These are phyloP conservation scores for Curvularia verruculosa DNA, from an alignment of 2,329 filamentous ascomycete species.

Conservation along the genomic window DNA sequence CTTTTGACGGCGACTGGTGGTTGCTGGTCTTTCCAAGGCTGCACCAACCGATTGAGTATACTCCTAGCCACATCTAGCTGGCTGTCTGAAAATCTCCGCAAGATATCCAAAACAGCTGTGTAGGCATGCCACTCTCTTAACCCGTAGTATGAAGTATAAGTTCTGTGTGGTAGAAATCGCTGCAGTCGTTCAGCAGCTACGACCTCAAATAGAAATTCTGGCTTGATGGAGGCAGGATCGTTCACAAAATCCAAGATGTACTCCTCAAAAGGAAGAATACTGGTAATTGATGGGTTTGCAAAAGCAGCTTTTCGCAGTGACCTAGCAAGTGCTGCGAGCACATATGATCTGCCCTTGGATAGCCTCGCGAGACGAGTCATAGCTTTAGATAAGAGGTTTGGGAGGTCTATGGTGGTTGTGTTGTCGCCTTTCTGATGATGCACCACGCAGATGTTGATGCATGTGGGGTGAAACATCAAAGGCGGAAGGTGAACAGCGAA, in stretches of 20 bases:
- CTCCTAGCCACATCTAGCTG: conserved; percentile 31
- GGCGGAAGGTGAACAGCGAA: conserved; percentile 47
- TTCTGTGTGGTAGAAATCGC: conserved; percentile 37
- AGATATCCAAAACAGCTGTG: conserved; percentile 54
- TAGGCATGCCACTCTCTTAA: conserved; percentile 52
- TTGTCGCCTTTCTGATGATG: not conserved
- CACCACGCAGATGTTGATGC: conserved; percentile 29
- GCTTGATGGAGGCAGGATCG: conserved; percentile 49
- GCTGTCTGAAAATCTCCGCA: conserved; percentile 47
- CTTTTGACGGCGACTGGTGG: conserved; percentile 52
- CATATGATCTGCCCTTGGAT: conserved; percentile 44
- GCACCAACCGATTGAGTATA: conserved; percentile 46
- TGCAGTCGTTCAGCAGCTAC: conserved; percentile 45
- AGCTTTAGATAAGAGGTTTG: conserved; percentile 30
- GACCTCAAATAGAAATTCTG: conserved; percentile 56
- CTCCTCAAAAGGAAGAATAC: conserved; percentile 47
- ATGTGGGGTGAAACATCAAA: conserved; percentile 46
- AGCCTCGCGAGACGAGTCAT: conserved; percentile 37
- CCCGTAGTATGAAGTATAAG: conserved; percentile 54
- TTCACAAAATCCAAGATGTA: conserved; percentile 50
- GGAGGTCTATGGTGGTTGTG: conserved; percentile 11
- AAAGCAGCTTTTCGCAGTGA: conserved; percentile 43
- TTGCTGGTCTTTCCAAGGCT: conserved; percentile 54
- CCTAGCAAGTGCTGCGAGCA: conserved; percentile 38
- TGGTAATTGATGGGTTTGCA: conserved; percentile 33